Conservation (phyloP, 352 stramenopile genomes). For the Globisporangium solare region DNA sequence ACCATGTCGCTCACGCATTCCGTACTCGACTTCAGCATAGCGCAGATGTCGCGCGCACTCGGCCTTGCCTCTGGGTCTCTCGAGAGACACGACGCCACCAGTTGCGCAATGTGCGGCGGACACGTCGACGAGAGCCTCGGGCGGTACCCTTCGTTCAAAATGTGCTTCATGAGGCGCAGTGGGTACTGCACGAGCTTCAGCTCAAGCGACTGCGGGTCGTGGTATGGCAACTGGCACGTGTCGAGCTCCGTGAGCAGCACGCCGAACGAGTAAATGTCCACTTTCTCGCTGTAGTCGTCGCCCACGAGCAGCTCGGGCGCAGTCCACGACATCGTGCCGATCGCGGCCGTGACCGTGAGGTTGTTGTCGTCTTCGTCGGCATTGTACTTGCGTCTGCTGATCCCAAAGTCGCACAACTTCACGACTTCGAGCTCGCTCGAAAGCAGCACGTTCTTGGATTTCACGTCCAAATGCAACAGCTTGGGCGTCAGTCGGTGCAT, state of each 20-base stretch:
- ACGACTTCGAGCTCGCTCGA: conserved; percentile 7
- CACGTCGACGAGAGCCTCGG: conserved; percentile 48
- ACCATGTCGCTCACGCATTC: conserved; percentile 7
- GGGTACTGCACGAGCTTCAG: conserved; percentile 43
- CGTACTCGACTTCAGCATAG: conserved; percentile 19
- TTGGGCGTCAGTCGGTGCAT: conserved; percentile 40
- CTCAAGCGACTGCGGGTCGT: conserved; percentile 39
- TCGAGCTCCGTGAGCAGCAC: conserved; percentile 74
- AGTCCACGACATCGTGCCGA: conserved; percentile 60
- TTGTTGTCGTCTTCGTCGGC: conserved; percentile 37
- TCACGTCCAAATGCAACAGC: conserved; percentile 14
- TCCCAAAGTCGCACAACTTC: conserved; percentile 84
- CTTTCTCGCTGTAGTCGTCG: conserved; percentile 67
- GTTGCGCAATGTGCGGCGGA: conserved; percentile 49
- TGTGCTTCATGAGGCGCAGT: conserved; percentile 51
- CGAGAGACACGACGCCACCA: conserved; percentile 51
- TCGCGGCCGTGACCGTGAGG: conserved; percentile 43
- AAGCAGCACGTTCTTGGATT: conserved; percentile 14
- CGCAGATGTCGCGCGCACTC: conserved; percentile 40
- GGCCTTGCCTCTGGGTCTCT: conserved; percentile 45
- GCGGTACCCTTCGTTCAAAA: conserved; percentile 53
- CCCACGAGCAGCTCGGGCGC: conserved; percentile 57
- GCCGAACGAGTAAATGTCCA: conserved; percentile 77
- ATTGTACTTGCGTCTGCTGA: conserved; percentile 37
- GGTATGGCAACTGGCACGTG: conserved; percentile 64